Percentiles rank a stretch among this genome's conserved stretches.
These are phyloP conservation scores for Pulveroboletus sp. DNA, from an alignment of 768 basidiomycete species.

Conservation along the genomic window DNA sequence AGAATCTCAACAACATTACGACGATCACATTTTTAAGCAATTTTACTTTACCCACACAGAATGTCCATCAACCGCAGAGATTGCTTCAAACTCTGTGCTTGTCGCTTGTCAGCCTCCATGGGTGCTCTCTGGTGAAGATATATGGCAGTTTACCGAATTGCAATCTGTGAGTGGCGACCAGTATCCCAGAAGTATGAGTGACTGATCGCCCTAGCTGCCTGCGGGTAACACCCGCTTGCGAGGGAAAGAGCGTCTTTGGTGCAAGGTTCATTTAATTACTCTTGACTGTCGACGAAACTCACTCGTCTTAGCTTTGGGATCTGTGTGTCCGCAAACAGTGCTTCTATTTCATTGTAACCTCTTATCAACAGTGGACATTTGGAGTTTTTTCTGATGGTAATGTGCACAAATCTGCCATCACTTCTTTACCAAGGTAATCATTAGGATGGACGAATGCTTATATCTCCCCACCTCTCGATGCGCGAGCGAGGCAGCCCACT, in stretches of 20 bases:
- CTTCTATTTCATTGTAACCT: constrained; percentile 55
- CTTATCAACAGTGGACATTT: constrained; percentile 58
- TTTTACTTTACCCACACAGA: constrained; percentile 39
- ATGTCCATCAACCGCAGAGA: constrained; percentile 19
- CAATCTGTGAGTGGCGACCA: constrained; percentile 19
- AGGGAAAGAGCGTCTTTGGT: constrained; percentile 55
- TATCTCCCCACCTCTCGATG: constrained; percentile 42
- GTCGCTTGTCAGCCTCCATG: constrained; percentile 60
- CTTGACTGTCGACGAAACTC: constrained; percentile 3
- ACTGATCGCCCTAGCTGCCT: constrained; percentile 21
- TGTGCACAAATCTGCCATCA: neutral
- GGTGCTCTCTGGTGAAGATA: constrained; percentile 50
- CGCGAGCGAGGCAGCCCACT: constrained; percentile 40
- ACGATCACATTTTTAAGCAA: constrained; percentile 40
- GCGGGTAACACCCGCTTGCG: constrained; percentile 37
- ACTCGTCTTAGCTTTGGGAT: constrained; percentile 42
- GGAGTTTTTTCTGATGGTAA: constrained; percentile 56
- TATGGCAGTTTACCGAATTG: constrained; percentile 48
- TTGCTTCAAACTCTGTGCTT: constrained; percentile 36
- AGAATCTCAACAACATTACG: constrained; percentile 30
- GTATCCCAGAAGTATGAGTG: neutral
- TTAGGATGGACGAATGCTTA: constrained; percentile 53
- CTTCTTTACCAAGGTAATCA: neutral
- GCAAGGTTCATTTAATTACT: constrained; percentile 39
- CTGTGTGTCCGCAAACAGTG: constrained; percentile 43